A percentile compares a stretch with the other conserved stretches of the same genome.
Evolutionary conservation across 257 asterid genomes (phyloP).

Genomic region (Plantago ovata): DNA sequence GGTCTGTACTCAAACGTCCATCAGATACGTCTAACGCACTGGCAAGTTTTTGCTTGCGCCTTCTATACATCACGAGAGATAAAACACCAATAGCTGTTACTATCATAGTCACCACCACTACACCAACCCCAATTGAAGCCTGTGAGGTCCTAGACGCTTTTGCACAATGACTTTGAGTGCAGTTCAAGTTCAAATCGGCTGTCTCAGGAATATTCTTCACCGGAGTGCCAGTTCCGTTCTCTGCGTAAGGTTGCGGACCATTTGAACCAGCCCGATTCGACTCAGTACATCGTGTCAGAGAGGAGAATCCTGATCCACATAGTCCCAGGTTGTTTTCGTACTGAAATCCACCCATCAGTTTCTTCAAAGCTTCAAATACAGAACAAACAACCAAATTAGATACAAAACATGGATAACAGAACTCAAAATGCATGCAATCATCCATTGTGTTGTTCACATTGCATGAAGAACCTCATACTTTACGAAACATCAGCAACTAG

Average conservation of each 20-base stretch:
- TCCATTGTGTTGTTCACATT: too few relatives aligned
- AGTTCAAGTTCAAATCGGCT: slow-evolving; percentile 65
- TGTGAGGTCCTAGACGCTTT: slow-evolving; percentile 48
- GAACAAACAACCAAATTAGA: slow-evolving; percentile 14
- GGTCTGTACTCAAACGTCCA: slow-evolving; percentile 39
- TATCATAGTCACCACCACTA: slow-evolving; percentile 36
- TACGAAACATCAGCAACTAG: background rate
- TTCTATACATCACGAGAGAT: slow-evolving; percentile 39
- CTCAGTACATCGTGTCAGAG: slow-evolving; percentile 48
- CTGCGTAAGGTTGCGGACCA: slow-evolving; percentile 63
- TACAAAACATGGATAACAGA: background rate
- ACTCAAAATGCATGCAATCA: background rate
- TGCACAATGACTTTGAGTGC: slow-evolving; percentile 52
- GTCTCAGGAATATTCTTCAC: slow-evolving; percentile 75
- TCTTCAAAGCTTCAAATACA: slow-evolving; percentile 67
- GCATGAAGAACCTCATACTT: too few relatives aligned
- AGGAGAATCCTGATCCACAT: slow-evolving; percentile 70
- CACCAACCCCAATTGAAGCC: slow-evolving; percentile 60
- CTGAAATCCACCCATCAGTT: slow-evolving; percentile 65
- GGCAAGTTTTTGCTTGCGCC: slow-evolving; percentile 60
- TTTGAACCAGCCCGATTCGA: slow-evolving; percentile 35
- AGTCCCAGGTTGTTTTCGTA: slow-evolving; percentile 67
- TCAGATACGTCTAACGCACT: slow-evolving; percentile 34
- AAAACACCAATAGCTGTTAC: slow-evolving; percentile 41
- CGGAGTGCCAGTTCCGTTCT: slow-evolving; percentile 38